Evolutionary conservation across 768 basidiomycete genomes (phyloP).

Genomic region (Rhodotorula toruloides): DNA sequence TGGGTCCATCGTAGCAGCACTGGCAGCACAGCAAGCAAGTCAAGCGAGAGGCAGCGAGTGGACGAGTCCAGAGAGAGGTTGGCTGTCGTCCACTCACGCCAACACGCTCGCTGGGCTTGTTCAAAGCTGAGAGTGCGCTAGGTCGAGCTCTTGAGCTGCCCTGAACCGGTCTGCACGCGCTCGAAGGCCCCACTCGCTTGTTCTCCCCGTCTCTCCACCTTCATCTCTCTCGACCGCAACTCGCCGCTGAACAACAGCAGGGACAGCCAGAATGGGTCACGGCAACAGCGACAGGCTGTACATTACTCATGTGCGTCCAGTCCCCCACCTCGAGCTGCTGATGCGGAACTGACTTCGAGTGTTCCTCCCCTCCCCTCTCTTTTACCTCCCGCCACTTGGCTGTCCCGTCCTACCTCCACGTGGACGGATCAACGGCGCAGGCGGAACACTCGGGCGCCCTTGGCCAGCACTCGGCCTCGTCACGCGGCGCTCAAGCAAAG

Average conservation of each 20-base stretch:
- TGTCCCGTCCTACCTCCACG: background rate
- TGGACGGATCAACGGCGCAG: no score
- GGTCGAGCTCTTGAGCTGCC: no score
- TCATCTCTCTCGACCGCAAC: background rate
- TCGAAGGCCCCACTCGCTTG: background rate
- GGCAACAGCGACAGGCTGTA: constrained; percentile 56
- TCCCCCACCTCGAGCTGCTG: background rate
- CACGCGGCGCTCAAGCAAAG: constrained; percentile 60
- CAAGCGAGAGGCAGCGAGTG: background rate
- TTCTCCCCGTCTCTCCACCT: background rate
- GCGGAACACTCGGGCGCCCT: constrained; percentile 75
- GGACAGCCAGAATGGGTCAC: constrained; percentile 1
- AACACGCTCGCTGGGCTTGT: no score
- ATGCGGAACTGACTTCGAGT: background rate
- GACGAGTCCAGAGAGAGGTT: no score
- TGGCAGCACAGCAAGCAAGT: background rate
- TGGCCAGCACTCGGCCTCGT: constrained; percentile 69
- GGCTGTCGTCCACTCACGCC: no score
- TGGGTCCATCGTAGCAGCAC: constrained; percentile 13
- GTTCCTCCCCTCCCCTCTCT: background rate
- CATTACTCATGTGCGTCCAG: constrained; percentile 55
- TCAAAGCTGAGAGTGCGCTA: no score
- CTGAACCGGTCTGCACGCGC: no score
- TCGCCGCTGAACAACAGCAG: fast-evolving
- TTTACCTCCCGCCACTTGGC: background rate